Percentiles rank a stretch among this genome's conserved stretches.
Conservation (phyloP, 805 yeast genomes). For the Pichia cabralensis region DNA sequence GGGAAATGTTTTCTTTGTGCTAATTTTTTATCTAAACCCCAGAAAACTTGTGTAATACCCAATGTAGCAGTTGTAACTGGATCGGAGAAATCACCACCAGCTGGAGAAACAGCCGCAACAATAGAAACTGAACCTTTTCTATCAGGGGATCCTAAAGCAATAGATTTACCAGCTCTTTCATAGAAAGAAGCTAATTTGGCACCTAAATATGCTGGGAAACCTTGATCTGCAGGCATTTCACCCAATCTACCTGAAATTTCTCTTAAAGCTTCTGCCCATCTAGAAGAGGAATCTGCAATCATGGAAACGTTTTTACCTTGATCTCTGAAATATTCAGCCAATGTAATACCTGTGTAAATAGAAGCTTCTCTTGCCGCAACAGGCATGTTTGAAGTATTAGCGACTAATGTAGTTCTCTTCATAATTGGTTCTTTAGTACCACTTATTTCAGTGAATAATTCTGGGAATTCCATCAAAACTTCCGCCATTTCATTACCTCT, state of each 20-base stretch:
- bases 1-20: constrained; percentile 99
- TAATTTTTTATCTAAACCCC: constrained; percentile 98
- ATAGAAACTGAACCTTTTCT: constrained; percentile 98
- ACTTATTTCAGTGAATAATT: constrained; percentile 77
- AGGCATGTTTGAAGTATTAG: constrained; percentile 99
- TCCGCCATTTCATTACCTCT: constrained; percentile 99
- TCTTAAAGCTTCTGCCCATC: constrained; percentile 99
- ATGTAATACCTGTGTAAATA: constrained; percentile 95
- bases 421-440: constrained; percentile 97
- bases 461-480: constrained; percentile 99
- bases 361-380: constrained; percentile 99
- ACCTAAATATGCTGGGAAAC: constrained; percentile 99
- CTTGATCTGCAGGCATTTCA: constrained; percentile 99
- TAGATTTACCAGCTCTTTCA: constrained; percentile 98
- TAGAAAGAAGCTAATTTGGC: constrained; percentile 98
- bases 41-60: constrained; percentile 99
- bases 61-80: constrained; percentile 97
- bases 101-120: constrained; percentile 99
- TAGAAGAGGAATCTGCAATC: constrained; percentile 99
- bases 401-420: constrained; percentile 98
- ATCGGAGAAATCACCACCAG: constrained; percentile 99
- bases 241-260: constrained; percentile 99
- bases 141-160: constrained; percentile 91
- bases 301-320: constrained; percentile 98
- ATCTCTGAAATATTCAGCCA: constrained; percentile 99